Base-by-base conservation (phyloP, 2,329 filamentous ascomycete species). In the Pseudogymnoascus sp. region DNA sequence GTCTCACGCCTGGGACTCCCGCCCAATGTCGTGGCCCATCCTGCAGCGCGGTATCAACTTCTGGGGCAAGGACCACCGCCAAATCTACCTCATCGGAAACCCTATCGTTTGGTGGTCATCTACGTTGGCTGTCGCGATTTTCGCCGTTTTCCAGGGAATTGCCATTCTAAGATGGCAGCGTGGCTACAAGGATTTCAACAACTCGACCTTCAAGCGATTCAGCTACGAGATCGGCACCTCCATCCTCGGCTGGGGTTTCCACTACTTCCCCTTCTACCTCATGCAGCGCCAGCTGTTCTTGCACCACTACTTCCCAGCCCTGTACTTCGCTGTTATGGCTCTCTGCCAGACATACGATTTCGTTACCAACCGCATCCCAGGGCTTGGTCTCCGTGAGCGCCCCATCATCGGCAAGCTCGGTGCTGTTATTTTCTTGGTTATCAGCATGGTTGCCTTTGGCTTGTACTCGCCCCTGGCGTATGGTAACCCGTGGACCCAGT, bases 201-300 rank as follows among this genome's bases (percentile, higher is more conserved):
- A 88, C 72, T 74, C 85, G 58, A 88, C 83, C 39, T 96, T 97
- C 81, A 96, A 96, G 79, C 90, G 94, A 62, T 99, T 97, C 74
- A 94, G 97, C 76, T 97, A 97, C 72, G 94, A 99, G 76, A 85
- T 97, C 63, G 94, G 94, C 64, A 90, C 86, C 60, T 91, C 86
- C 15, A 88, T 97, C 33, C 83, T 99, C 7, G 94, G 89, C 67
- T 99, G 94, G 94, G 91, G 90, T 57, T 88, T 99, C 75, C 94
- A 99, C 77, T 99, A 97, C 79, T 97, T 99, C 81, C 94, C 94
- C 9, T 99, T 99, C 79, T 99, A 86, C 79, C 83, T 99, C 62
- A 97, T 99, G 94, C 86, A 94, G 73, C 92, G 94, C 69, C 94
- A 99, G 77, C 86, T 99, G 36, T 99, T 99, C 82, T 81, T 99